Percentiles rank a stretch among this genome's conserved stretches.
Conservation (phyloP, 2,329 filamentous ascomycete species). For the Colletotrichum australisinense region DNA sequence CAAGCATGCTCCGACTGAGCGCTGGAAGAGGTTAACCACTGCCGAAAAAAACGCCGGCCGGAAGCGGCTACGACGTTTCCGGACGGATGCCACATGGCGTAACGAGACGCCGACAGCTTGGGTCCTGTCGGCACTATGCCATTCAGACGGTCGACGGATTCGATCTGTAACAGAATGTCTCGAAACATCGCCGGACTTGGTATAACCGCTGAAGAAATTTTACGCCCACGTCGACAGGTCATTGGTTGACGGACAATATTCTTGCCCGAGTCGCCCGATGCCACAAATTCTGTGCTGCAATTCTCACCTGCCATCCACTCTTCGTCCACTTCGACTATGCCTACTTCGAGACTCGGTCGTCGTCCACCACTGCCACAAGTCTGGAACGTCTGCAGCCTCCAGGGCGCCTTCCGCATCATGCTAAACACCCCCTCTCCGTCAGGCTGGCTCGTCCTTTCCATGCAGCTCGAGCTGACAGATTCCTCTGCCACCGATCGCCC, state of each 20-base stretch:
- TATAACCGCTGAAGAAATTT: neutral
- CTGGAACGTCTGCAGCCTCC: slow-evolving; percentile 11
- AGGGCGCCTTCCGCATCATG: neutral
- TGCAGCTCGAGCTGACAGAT: neutral
- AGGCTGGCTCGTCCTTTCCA: neutral
- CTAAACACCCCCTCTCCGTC: neutral
- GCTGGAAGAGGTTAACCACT: slow-evolving; percentile 27
- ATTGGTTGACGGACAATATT: neutral
- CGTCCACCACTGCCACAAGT: slow-evolving; percentile 5
- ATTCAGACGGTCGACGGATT: neutral
- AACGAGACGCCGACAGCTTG: neutral
- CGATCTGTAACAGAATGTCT: slow-evolving; percentile 15
- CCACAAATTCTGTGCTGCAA: neutral
- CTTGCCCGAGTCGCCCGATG: neutral
- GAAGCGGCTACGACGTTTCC: slow-evolving; percentile 22
- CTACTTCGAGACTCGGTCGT: neutral
- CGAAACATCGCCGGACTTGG: slow-evolving; percentile 29
- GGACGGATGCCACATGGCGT: slow-evolving; percentile 29
- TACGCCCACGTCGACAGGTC: neutral
- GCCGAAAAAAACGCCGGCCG: neutral
- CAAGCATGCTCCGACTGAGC: slow-evolving; percentile 1
- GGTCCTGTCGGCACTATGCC: neutral
- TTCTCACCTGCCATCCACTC: neutral
- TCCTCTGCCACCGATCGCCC: neutral
- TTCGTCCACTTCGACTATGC: neutral